These are phyloP conservation scores for Pneumocystis sp. DNA, from an alignment of 1,139 yeast genomes.

Conservation along the genomic window DNA sequence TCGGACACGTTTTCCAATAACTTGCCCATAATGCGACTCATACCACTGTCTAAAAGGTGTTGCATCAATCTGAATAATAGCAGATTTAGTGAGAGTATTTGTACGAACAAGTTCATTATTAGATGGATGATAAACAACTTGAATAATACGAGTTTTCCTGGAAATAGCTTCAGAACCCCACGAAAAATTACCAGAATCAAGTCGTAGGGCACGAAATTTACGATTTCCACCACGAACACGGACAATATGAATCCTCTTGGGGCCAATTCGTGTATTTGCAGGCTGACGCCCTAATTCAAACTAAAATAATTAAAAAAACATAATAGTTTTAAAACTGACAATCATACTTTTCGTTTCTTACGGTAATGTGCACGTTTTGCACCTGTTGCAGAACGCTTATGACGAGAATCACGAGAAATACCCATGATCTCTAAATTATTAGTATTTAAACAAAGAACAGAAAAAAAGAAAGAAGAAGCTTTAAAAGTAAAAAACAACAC, in stretches of 20 bases:
- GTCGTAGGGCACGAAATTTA: conserved; percentile 98
- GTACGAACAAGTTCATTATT: conserved; percentile 99
- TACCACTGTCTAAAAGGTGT: conserved; percentile 99
- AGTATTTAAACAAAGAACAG: not conserved
- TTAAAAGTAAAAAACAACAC: not conserved
- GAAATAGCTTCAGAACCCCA: conserved; percentile 99
- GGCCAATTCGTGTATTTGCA: conserved; percentile 95
- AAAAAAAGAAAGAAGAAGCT: not conserved
- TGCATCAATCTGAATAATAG: conserved; percentile 98
- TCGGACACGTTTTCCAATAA: conserved; percentile 66
- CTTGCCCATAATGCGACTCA: conserved; percentile 94
- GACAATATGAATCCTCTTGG: conserved; percentile 96
- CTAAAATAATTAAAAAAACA: conserved; percentile 30
- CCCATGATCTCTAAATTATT: conserved; percentile 44
- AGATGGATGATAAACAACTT: conserved; percentile 98
- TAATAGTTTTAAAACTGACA: not conserved
- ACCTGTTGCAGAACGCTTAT: conserved; percentile 99
- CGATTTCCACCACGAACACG: conserved; percentile 99
- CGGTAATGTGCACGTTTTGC: conserved; percentile 99
- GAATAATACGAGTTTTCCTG: conserved; percentile 96
- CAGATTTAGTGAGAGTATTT: conserved; percentile 97
- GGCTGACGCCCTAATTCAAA: conserved; percentile 99
- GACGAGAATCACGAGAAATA: conserved; percentile 99
- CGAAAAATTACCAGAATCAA: conserved; percentile 98
- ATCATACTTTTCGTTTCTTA: conserved; percentile 70